A percentile compares a stretch with the other conserved stretches of the same genome.
Conservation (phyloP, 257 asterid genomes). For the Scutellaria minor region DNA sequence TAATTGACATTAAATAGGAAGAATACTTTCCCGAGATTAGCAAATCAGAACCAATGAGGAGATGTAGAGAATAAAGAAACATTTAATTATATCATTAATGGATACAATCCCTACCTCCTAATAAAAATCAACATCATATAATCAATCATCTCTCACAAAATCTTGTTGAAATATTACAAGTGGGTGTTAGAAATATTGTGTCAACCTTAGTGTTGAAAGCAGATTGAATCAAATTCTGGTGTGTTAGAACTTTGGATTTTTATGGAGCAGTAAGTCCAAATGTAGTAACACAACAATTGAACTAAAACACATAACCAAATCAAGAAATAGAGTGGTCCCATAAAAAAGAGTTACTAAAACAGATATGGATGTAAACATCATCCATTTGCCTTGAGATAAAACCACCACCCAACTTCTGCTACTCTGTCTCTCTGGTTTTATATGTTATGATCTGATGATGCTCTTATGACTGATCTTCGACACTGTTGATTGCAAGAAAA, state of each 20-base stretch:
- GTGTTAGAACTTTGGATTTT: too few species aligned
- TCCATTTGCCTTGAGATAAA: conserved; percentile 19
- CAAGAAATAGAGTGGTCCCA: conserved; percentile 40
- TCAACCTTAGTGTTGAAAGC: too few species aligned
- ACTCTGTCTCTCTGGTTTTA: not conserved
- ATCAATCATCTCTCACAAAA: not conserved
- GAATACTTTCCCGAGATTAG: conserved; percentile 8
- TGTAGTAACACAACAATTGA: too few species aligned
- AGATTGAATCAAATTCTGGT: too few species aligned
- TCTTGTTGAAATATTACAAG: not conserved
- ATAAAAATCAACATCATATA: not conserved
- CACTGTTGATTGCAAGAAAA: conserved; percentile 1
- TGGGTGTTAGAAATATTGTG: too few species aligned
- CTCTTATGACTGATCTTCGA: not conserved
- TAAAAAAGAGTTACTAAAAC: not conserved
- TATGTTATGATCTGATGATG: not conserved
- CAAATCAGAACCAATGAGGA: conserved; percentile 14
- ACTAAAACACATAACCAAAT: not conserved
- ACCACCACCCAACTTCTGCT: conserved; percentile 13
- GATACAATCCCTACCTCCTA: not conserved
- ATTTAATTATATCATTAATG: conserved; percentile 14
- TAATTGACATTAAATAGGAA: not conserved
- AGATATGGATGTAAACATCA: conserved; percentile 29
- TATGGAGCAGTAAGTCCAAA: too few species aligned
- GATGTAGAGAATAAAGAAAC: not conserved